Evolutionary conservation across 73 alveolate species (phyloP).

Genomic region (Paraurostyla sp.): DNA sequence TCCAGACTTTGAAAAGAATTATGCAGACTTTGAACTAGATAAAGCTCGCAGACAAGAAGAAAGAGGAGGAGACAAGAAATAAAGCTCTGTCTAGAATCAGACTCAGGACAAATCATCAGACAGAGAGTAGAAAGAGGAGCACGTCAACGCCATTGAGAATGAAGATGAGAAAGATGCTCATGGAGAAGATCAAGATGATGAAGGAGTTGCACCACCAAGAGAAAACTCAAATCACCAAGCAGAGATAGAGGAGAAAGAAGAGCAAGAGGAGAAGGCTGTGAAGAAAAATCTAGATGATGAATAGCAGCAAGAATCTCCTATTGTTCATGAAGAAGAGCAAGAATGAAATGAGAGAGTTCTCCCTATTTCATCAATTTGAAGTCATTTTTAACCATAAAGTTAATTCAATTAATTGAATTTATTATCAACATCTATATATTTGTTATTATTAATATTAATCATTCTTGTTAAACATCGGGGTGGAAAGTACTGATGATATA

Average conservation of each 20-base stretch:
- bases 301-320: too few relatives aligned
- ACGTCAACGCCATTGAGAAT: neutral
- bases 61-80: neutral
- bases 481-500: neutral
- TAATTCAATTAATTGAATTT: neutral
- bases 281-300: neutral
- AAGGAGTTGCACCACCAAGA: slow-evolving; percentile 4
- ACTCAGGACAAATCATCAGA: too few relatives aligned
- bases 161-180: neutral
- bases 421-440: neutral
- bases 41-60: neutral
- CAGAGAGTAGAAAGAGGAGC: neutral
- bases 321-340: too few relatives aligned
- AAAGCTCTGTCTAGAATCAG: neutral
- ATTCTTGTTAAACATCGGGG: neutral
- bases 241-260: neutral
- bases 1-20: neutral
- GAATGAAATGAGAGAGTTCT: too few relatives aligned
- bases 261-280: neutral
- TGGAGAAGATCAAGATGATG: neutral
- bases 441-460: neutral
- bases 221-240: neutral
- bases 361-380: too few relatives aligned
- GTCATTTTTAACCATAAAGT: neutral
- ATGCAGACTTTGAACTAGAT: neutral